Evolutionary conservation across 163 green algal genomes (phyloP).

Genomic region (Picocystis sp.): DNA sequence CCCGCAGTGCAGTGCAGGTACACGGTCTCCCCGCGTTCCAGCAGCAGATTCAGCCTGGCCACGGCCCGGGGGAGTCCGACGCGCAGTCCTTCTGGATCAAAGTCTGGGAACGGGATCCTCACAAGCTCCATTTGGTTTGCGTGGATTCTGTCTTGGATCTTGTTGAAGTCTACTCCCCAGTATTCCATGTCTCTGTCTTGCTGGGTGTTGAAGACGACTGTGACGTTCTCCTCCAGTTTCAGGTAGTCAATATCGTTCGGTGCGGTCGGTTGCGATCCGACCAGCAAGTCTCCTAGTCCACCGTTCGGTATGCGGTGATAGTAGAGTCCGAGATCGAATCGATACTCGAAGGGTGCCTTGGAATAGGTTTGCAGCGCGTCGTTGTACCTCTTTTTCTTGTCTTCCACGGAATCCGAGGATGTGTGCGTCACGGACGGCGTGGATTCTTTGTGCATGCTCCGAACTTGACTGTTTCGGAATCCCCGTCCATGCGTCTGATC

Average conservation of each 20-base stretch:
- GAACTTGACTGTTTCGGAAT: no score
- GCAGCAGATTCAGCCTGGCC: slow-evolving; percentile 19
- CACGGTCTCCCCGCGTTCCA: slow-evolving; percentile 34
- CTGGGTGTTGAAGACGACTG: slow-evolving; percentile 50
- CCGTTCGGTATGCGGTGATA: slow-evolving; percentile 20
- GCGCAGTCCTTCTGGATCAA: slow-evolving; percentile 60
- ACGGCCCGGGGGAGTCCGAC: slow-evolving; percentile 47
- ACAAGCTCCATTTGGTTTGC: slow-evolving; percentile 37
- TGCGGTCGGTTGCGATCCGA: slow-evolving; percentile 46
- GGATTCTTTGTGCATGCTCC: no score
- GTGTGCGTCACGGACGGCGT: no score
- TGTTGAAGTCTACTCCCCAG: slow-evolving; percentile 52
- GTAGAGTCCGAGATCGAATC: slow-evolving; percentile 37
- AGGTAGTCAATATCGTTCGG: slow-evolving; percentile 37
- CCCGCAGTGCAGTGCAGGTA: slow-evolving; percentile 95
- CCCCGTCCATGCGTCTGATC: no score
- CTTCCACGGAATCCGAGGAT: no score
- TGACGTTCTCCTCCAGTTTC: slow-evolving; percentile 27
- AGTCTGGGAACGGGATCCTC: slow-evolving; percentile 48
- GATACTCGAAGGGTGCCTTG: slow-evolving; percentile 37
- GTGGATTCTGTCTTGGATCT: slow-evolving; percentile 18
- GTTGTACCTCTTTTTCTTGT: no score
- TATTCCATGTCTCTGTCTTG: slow-evolving; percentile 70
- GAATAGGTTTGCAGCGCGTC: no score
- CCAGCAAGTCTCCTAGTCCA: slow-evolving; percentile 32